phyloP scores from a whole-genome alignment of 192 early-diverging fungal genomes.

The Powellomyces hirtus region DNA sequence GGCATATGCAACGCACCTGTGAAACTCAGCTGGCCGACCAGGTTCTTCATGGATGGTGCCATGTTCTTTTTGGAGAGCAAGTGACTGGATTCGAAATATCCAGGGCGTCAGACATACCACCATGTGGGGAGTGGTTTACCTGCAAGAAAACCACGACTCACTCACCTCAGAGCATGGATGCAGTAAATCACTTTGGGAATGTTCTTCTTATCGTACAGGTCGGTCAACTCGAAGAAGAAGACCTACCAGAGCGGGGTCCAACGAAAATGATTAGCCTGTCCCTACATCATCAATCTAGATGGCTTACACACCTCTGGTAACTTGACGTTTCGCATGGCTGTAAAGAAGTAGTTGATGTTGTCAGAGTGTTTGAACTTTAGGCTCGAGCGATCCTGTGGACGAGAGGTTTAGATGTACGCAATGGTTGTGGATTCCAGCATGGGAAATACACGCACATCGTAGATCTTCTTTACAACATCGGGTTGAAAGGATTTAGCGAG shows the following conservation, averaged over 20 bases:
- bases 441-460: too few species aligned
- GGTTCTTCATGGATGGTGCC: slow-evolving; percentile 86
- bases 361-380: slow-evolving; percentile 94
- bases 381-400: slow-evolving; percentile 58
- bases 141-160: background rate
- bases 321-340: slow-evolving; percentile 71
- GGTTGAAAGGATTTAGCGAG: slow-evolving; percentile 84
- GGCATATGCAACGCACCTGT: slow-evolving; percentile 50
- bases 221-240: slow-evolving; percentile 97
- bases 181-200: slow-evolving; percentile 99
- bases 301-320: slow-evolving; percentile 68
- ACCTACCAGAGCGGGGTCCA: slow-evolving; percentile 40
- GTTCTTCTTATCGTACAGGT: slow-evolving; percentile 98
- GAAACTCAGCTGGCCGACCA: slow-evolving; percentile 90
- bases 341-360: slow-evolving; percentile 95
- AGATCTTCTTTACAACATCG: slow-evolving; percentile 80
- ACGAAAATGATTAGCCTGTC: background rate
- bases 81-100: too few species aligned
- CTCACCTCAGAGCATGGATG: slow-evolving; percentile 88
- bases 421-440: too few species aligned
- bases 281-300: background rate
- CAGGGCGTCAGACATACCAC: too few species aligned
- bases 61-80: slow-evolving; percentile 80
- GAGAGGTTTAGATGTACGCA: too few species aligned
- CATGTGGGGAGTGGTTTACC: background rate